Evolutionary conservation across 1,284 basidiomycete species (phyloP), one percentile per base, ranked within the genome.

Genomic region (Ceratobasidium papillatum): DNA sequence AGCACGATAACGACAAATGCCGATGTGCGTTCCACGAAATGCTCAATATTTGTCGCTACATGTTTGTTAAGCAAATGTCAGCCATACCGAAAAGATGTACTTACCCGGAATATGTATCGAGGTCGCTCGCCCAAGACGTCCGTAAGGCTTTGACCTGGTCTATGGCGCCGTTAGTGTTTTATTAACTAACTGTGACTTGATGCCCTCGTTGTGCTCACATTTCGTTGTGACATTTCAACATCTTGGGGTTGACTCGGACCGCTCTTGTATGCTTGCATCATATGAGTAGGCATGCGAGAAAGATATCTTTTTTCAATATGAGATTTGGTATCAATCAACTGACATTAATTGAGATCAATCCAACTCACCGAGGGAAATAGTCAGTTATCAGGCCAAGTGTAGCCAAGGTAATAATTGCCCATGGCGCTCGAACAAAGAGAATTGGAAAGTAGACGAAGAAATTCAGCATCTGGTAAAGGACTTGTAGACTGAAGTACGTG

Each of bases 1-100:
- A 83, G 79, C 1, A 83, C 81, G 58, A 84, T 81, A 73, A 80
- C 80, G 14, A 83, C 80, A 69, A 84, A 84, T 4, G 83, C 82
- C 5, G 79, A 79, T 11, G 78, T 79, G 4, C 83, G 77, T 54
- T 84, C 83, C 27, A 84, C 79, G 19, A 80, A 80, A 77, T 84
- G 84, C 74, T 84, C 83, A 59, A 84, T 83, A 69, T 84, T 83
- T 76, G 82, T 81, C 0, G 82, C 82, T 82, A 19, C 30, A 14
- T n/a, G 2, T 9, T 5, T 4, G 11, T n/a, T n/a, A n/a, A n/a
- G n/a, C n/a, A n/a, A n/a, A n/a, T n/a, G n/a, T n/a, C n/a, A n/a
- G n/a, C n/a, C n/a, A n/a, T n/a, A n/a, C n/a, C n/a, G n/a, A n/a
- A 14, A 61, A 12, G 19, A 11, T 47, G 19, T 7, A 12, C 79